Base-by-base conservation (phyloP, 176 grass and related monocot genomes). In the Carex parvula region DNA sequence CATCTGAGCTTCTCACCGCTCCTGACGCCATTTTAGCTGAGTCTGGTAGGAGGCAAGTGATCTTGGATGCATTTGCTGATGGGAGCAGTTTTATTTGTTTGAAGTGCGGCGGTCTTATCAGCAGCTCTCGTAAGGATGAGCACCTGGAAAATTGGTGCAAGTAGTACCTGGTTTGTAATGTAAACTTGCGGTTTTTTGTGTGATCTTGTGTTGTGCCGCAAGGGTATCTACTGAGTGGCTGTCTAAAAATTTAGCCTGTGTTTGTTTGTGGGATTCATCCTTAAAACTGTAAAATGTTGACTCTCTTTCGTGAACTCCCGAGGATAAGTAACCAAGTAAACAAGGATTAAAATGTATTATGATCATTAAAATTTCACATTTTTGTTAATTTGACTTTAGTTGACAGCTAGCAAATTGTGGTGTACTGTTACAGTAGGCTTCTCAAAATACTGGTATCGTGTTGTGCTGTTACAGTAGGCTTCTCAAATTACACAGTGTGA, bases 21-120 rank as follows among this genome's bases (percentile, higher is more conserved):
- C 81, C 90, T 71, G 93, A 91, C 18, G 53, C 81, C 8, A 91
- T 99, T 79, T 92, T 99, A 84, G 87, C 93, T 29, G 85, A 87
- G 84, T 84, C 84, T 67, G 97, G 97, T 33, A 91, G 88, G 87
- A 92, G 92, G 81, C 97, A 99, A 80, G 84, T 96, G 3, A 99
- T 99, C 67, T 50, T 99, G 70, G 97, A 99, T 50, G 97, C 97
- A 0, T 99, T 99, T 81, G 84, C 83, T 0, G 93, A 99, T 37
- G 97, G 97, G 13, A 96, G 97, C 85, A 99, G 93, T 79, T 99
- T 99, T 86, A 92, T 99, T 52, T 99, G 97, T 81, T 60, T 96
- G 71, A 86, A 92, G 67, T 99, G 97, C 60, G 91, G 91, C 3
- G 97, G 97, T 63, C 90, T 99, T 22, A 83, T 94, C 18, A 94